A percentile compares a stretch with the other conserved stretches of the same genome.
Evolutionary conservation across 2,329 filamentous ascomycete species (phyloP).

Genomic region (Chaetomium olivaceum): DNA sequence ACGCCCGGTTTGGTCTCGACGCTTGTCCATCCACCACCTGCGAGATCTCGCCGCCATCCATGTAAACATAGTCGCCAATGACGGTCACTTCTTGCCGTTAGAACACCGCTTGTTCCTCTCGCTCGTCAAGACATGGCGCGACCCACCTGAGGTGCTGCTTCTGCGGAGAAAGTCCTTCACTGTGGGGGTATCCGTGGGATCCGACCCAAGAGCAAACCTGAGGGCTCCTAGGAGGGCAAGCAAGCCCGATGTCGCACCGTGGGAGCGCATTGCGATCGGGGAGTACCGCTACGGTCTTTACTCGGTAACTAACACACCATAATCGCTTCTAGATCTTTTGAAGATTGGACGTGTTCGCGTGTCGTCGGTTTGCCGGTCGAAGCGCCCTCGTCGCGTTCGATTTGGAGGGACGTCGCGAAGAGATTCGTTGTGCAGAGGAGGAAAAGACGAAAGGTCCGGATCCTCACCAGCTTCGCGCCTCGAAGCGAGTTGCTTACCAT

Average conservation of each 20-base stretch:
- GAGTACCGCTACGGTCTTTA: neutral
- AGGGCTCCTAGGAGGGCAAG: constrained; percentile 3
- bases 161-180: constrained; percentile 20
- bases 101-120: neutral
- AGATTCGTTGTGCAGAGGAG: neutral
- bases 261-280: constrained; percentile 10
- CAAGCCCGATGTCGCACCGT: neutral
- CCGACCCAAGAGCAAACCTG: neutral
- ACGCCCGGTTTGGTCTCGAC: neutral
- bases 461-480: too few species aligned
- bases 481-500: neutral
- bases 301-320: neutral
- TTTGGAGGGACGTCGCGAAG: neutral
- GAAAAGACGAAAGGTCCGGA: neutral
- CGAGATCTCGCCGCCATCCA: constrained; percentile 28
- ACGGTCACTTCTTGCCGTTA: constrained; percentile 19
- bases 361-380: neutral
- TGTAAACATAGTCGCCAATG: constrained; percentile 28
- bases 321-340: neutral
- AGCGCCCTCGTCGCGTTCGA: neutral
- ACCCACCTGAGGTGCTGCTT: constrained; percentile 15
- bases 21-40: constrained; percentile 18
- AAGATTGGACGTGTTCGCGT: neutral
- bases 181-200: constrained; percentile 17
- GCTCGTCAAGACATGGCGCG: neutral